Evolutionary conservation across 2,329 filamentous ascomycete species (phyloP).

Genomic region (Myriosclerotinia curreyana): DNA sequence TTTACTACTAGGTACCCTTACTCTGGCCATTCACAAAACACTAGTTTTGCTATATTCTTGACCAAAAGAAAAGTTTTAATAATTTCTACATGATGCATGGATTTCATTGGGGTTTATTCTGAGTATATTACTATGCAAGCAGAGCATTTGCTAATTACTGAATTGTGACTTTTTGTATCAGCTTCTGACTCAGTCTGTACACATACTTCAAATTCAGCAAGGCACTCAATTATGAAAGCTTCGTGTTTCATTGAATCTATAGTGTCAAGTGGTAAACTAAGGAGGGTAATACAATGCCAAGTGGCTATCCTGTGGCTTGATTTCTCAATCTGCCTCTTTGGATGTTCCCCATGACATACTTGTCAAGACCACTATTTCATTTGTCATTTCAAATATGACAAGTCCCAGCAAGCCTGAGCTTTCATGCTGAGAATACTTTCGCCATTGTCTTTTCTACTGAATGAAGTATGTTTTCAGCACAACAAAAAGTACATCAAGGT

Average conservation of each 20-base stretch:
- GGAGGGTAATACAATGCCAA: background rate
- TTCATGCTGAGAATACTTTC: background rate
- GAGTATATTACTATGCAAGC: background rate
- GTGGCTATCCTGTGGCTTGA: background rate
- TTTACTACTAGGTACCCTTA: background rate
- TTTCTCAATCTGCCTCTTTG: background rate
- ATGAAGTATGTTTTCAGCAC: background rate
- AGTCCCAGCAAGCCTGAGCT: background rate
- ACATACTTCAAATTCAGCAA: background rate
- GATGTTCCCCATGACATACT: background rate
- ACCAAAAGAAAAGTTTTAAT: background rate
- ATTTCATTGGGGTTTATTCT: background rate
- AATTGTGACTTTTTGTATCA: background rate
- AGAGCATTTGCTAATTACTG: background rate
- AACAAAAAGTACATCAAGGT: background rate
- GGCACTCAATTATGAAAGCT: background rate
- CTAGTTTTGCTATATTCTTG: background rate
- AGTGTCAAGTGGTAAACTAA: background rate
- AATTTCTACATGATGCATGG: conserved; percentile 2
- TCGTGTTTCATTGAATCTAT: background rate
- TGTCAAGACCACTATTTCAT: background rate
- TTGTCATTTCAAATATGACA: background rate
- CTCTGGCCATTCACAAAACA: background rate
- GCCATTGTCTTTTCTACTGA: background rate
- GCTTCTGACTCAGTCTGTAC: background rate